Evolutionary conservation across 345 rosid species (phyloP).

Genomic region (Eucalyptus pauciflora): DNA sequence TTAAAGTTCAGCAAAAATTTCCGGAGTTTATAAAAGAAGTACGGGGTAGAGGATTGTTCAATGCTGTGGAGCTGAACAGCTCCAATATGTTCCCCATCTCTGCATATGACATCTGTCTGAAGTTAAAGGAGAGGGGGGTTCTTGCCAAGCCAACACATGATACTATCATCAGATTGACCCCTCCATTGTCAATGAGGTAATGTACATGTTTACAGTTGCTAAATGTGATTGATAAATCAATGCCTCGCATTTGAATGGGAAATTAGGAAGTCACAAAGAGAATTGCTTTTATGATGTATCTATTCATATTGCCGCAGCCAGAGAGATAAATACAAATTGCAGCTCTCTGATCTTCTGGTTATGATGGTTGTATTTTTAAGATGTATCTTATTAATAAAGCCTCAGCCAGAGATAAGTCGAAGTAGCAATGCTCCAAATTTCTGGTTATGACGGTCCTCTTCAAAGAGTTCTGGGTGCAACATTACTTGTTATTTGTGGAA

Average conservation of each 20-base stretch:
- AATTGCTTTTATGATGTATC: background rate
- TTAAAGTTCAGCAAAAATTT: slow-evolving; percentile 46
- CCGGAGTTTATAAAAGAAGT: slow-evolving; percentile 74
- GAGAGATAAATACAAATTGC: background rate
- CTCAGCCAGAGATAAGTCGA: background rate
- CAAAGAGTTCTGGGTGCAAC: background rate
- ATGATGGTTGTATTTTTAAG: background rate
- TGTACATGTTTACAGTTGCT: background rate
- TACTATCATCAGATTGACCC: slow-evolving; percentile 84
- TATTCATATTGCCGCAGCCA: background rate
- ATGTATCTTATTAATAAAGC: background rate
- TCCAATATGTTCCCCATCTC: slow-evolving; percentile 52
- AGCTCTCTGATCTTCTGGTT: background rate
- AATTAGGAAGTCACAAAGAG: background rate
- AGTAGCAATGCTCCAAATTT: background rate
- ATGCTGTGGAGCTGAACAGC: slow-evolving; percentile 72
- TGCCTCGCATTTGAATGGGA: background rate
- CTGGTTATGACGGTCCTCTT: background rate
- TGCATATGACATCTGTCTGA: slow-evolving; percentile 83
- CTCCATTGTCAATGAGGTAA: slow-evolving; percentile 92
- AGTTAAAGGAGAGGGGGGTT: slow-evolving; percentile 83
- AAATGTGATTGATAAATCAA: background rate
- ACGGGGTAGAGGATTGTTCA: slow-evolving; percentile 88
- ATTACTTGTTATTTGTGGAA: background rate
- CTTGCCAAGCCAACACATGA: slow-evolving; percentile 94